Percentiles rank a stretch among this genome's conserved stretches.
Evolutionary conservation across 2,329 filamentous ascomycete species (phyloP).

Genomic region (Alternaria metachromatica): DNA sequence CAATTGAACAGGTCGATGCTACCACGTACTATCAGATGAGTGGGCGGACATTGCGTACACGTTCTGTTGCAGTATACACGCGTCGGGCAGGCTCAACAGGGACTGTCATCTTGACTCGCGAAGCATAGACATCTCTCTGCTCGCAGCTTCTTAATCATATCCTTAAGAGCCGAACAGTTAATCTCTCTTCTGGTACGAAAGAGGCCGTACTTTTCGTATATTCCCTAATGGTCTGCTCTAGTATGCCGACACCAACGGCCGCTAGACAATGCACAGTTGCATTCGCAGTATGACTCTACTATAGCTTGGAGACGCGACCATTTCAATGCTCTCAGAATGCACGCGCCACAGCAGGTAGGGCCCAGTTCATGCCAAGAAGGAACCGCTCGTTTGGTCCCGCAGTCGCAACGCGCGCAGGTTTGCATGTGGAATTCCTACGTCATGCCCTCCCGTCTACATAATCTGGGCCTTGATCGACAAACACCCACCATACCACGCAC

Average conservation of each 20-base stretch:
- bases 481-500: not conserved
- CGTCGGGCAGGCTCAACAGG: not conserved
- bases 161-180: not conserved
- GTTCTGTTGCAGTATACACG: not conserved
- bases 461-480: conserved; percentile 15
- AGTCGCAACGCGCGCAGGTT: conserved; percentile 16
- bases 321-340: not conserved
- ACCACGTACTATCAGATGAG: not conserved
- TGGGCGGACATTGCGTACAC: not conserved
- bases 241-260: not conserved
- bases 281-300: not conserved
- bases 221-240: not conserved
- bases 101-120: not conserved
- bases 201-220: not conserved
- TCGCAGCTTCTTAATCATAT: not conserved
- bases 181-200: not conserved
- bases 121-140: not conserved
- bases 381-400: conserved; percentile 1
- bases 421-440: conserved; percentile 23
- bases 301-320: not conserved
- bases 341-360: conserved; percentile 1
- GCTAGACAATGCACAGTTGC: not conserved
- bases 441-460: conserved; percentile 22
- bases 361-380: conserved; percentile 1
- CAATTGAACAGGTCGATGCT: not conserved